A percentile compares a stretch with the other conserved stretches of the same genome.
Evolutionary conservation across 1,284 basidiomycete species (phyloP).

Genomic region (Apiotrichum sp.): DNA sequence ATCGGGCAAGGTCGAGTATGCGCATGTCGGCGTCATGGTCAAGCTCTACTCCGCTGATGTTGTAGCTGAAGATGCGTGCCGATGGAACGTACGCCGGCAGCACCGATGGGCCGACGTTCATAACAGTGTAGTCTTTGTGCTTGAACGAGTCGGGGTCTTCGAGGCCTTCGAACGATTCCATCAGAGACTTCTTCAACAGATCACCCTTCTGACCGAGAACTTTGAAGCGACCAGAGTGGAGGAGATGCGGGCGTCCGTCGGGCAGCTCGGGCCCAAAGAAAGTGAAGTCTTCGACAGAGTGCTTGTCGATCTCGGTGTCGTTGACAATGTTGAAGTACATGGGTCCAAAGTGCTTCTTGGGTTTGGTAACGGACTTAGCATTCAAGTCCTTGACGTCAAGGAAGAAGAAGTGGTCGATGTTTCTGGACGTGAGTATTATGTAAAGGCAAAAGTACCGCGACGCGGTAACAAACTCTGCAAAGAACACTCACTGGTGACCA

Average conservation of each 20-base stretch:
- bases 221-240: slow-evolving; percentile 24
- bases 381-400: slow-evolving; percentile 45
- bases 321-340: background rate
- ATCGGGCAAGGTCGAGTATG: background rate
- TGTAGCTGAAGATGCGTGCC: slow-evolving; percentile 73
- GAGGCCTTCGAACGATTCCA: slow-evolving; percentile 43
- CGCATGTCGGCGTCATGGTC: slow-evolving; percentile 21
- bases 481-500: slow-evolving; percentile 55
- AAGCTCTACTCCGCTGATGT: slow-evolving; percentile 53
- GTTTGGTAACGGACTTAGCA: background rate
- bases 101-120: slow-evolving; percentile 72
- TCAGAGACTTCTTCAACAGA: slow-evolving; percentile 38
- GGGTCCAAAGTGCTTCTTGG: background rate
- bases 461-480: background rate
- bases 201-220: slow-evolving; percentile 28
- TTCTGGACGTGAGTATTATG: slow-evolving; percentile 27
- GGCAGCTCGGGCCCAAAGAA: slow-evolving; percentile 22
- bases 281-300: slow-evolving; percentile 9
- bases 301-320: background rate
- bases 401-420: slow-evolving; percentile 50
- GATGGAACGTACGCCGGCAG: slow-evolving; percentile 85
- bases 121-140: slow-evolving; percentile 62
- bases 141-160: slow-evolving; percentile 53
- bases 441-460: too few relatives aligned
- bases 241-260: slow-evolving; percentile 21